phyloP scores from a whole-genome alignment of 768 basidiomycete genomes.

The Astraeus odoratus region DNA sequence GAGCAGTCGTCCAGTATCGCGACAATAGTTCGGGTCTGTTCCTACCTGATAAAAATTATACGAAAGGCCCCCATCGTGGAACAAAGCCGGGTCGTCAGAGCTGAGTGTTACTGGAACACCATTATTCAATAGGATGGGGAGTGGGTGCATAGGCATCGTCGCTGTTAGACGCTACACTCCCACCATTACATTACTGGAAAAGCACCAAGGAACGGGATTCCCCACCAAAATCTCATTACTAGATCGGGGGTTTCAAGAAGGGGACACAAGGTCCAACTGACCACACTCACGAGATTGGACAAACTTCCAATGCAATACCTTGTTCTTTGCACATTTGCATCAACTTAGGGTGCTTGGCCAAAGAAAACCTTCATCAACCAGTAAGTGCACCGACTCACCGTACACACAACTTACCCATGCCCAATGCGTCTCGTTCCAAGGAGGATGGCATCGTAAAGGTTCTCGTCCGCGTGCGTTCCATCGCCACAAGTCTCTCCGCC shows the following conservation, averaged over 20 bases:
- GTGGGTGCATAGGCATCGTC: conserved; percentile 75
- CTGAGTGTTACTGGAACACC: conserved; percentile 65
- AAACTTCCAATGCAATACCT: conserved; percentile 64
- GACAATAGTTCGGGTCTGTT: background rate
- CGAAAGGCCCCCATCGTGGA: conserved; percentile 72
- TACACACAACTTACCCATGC: conserved; percentile 48
- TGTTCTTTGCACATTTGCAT: conserved; percentile 60
- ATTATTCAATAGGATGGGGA: conserved; percentile 65
- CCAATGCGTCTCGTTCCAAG: conserved; percentile 77
- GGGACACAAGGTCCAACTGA: conserved; percentile 1
- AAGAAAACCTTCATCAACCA: conserved; percentile 45
- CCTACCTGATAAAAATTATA: conserved; percentile 73
- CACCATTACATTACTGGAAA: background rate
- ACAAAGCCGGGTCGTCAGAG: conserved; percentile 72
- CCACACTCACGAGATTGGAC: conserved; percentile 73
- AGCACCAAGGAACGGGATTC: conserved; percentile 1
- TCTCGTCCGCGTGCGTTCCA: conserved; percentile 61
- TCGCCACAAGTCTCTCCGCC: conserved; percentile 79
- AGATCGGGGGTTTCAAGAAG: background rate
- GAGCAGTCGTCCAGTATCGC: background rate
- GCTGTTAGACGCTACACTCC: conserved; percentile 55
- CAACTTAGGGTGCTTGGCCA: conserved; percentile 71
- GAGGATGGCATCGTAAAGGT: conserved; percentile 73
- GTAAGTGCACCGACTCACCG: conserved; percentile 1
- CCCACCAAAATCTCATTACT: conserved; percentile 71